Percentiles rank a stretch among this genome's conserved stretches.
Conservation (phyloP, 2,329 filamentous ascomycete genomes). For the Monilinia polystroma region DNA sequence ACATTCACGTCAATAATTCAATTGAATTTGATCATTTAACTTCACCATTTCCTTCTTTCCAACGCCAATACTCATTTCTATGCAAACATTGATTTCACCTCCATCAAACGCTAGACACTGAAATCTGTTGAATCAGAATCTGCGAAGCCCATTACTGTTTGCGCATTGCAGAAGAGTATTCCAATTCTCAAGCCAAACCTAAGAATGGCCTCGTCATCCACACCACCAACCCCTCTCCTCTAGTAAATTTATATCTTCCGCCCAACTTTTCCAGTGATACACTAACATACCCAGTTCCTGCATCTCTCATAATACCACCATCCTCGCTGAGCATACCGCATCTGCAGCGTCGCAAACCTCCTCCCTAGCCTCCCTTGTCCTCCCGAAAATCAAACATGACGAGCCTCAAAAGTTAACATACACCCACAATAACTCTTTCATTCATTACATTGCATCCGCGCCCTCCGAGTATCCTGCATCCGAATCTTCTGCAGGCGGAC, state of each 20-base stretch:
- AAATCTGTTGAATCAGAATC: background rate
- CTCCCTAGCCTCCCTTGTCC: slow-evolving; percentile 86
- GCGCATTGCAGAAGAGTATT: background rate
- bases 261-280: slow-evolving; percentile 2
- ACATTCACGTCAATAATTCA: background rate
- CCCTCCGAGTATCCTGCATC: slow-evolving; percentile 60
- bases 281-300: slow-evolving; percentile 63
- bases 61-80: background rate
- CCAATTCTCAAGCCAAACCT: background rate
- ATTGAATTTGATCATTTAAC: background rate
- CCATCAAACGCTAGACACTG: background rate
- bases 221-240: slow-evolving; percentile 65
- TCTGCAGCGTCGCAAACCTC: slow-evolving; percentile 80
- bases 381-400: slow-evolving; percentile 87
- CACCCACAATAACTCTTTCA: slow-evolving; percentile 86
- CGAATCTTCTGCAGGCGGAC: slow-evolving; percentile 66
- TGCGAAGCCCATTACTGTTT: background rate
- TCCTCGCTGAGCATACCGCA: slow-evolving; percentile 88
- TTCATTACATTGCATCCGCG: slow-evolving; percentile 91
- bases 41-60: background rate
- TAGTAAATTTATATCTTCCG: slow-evolving; percentile 54
- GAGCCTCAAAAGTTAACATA: slow-evolving; percentile 87
- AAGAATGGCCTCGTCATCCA: slow-evolving; percentile 70
- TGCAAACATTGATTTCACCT: background rate
- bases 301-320: slow-evolving; percentile 90